phyloP scores from a whole-genome alignment of 2,329 filamentous ascomycete genomes.

The Colletotrichum plurivorum region DNA sequence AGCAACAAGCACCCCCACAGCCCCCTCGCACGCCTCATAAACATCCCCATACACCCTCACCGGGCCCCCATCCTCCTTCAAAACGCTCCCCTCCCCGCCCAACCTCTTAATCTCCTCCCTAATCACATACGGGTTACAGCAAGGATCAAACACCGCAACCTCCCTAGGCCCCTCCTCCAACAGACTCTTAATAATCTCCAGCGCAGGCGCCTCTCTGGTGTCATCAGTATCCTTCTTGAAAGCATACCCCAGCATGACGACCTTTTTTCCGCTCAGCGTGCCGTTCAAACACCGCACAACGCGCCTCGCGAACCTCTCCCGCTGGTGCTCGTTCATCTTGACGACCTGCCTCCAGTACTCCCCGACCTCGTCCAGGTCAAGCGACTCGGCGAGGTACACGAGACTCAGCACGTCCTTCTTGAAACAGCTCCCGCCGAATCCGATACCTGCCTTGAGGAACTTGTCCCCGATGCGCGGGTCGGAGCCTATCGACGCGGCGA shows the following conservation, averaged over 20 bases:
- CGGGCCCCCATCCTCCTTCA: slow-evolving; percentile 56
- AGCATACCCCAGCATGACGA: slow-evolving; percentile 80
- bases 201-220: slow-evolving; percentile 78
- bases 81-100: slow-evolving; percentile 47
- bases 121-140: slow-evolving; percentile 66
- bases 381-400: slow-evolving; percentile 80
- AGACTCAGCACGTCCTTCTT: slow-evolving; percentile 83
- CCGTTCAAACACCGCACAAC: slow-evolving; percentile 78
- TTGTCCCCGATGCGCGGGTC: slow-evolving; percentile 80
- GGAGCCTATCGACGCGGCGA: slow-evolving; percentile 75
- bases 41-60: slow-evolving; percentile 63
- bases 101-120: slow-evolving; percentile 64
- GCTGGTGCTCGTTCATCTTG: slow-evolving; percentile 82
- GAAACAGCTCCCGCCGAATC: slow-evolving; percentile 87
- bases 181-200: slow-evolving; percentile 76
- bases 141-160: slow-evolving; percentile 78
- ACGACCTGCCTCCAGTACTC: slow-evolving; percentile 83
- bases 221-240: slow-evolving; percentile 87
- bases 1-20: slow-evolving; percentile 65
- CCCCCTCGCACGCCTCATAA: slow-evolving; percentile 63
- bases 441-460: slow-evolving; percentile 81
- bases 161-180: slow-evolving; percentile 75
- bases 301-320: slow-evolving; percentile 75
- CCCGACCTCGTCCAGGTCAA: slow-evolving; percentile 79
- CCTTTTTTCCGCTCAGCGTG: slow-evolving; percentile 78